These are phyloP conservation scores for Carex pumila DNA, from an alignment of 176 grass and related monocot genomes.

Conservation along the genomic window DNA sequence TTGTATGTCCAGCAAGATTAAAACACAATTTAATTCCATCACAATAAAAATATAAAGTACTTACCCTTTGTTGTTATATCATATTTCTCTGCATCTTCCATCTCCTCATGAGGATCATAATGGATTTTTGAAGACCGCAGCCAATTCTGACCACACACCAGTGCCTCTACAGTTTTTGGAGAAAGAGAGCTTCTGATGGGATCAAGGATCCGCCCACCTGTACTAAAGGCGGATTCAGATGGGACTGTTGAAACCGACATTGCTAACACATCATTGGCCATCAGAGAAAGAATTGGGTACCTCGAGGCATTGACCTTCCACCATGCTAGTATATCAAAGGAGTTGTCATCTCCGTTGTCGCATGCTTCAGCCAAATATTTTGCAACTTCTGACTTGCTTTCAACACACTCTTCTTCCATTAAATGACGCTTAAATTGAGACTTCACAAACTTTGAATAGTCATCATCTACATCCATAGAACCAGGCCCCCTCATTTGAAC, in stretches of 20 bases:
- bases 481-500: not conserved
- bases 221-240: conserved; percentile 15
- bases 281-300: conserved; percentile 7
- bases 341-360: not conserved
- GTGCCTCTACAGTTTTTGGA: no score
- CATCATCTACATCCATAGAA: conserved; percentile 12
- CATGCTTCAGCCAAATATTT: not conserved
- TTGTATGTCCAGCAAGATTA: no score
- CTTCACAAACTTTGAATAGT: conserved; percentile 8
- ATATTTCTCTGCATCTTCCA: no score
- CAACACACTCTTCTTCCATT: conserved; percentile 8
- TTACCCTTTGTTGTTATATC: no score
- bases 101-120: no score
- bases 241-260: conserved; percentile 8
- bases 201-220: not conserved
- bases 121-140: no score
- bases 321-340: conserved; percentile 15
- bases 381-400: not conserved
- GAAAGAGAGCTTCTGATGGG: no score
- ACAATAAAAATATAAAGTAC: no score
- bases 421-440: conserved; percentile 15
- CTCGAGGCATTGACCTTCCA: conserved; percentile 8
- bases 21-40: no score
- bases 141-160: no score
- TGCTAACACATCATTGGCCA: conserved; percentile 3